These are phyloP conservation scores for Sicyos baderoa DNA, from an alignment of 306 rosid genomes.

Conservation along the genomic window DNA sequence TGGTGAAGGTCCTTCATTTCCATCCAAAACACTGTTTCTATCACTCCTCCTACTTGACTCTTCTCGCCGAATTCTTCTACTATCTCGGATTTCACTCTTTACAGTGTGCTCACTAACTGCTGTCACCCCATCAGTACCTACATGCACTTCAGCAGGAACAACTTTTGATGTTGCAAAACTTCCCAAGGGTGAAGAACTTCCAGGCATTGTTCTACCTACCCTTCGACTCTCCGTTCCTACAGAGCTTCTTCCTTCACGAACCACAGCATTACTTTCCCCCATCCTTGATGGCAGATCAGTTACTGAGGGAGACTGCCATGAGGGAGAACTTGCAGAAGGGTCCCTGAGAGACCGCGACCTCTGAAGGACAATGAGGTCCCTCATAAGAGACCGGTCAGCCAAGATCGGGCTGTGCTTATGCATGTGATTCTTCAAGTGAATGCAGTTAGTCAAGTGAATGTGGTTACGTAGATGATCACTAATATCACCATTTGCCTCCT, in stretches of 20 bases:
- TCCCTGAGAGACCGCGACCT: constrained; percentile 86
- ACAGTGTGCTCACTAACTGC: constrained; percentile 49
- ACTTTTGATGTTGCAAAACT: constrained; percentile 56
- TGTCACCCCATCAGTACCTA: constrained; percentile 33
- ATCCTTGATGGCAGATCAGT: constrained; percentile 59
- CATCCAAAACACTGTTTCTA: constrained; percentile 46
- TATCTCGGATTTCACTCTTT: constrained; percentile 52
- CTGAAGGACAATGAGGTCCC: constrained; percentile 88
- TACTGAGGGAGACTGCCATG: constrained; percentile 83
- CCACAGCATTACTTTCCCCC: constrained; percentile 45
- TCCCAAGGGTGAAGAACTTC: constrained; percentile 58
- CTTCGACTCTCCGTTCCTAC: constrained; percentile 56
- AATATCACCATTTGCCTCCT: constrained; percentile 97
- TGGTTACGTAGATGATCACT: constrained; percentile 94
- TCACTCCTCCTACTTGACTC: constrained; percentile 61
- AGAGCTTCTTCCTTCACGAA: constrained; percentile 72
- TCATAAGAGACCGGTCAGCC: constrained; percentile 79
- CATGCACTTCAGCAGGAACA: constrained; percentile 54
- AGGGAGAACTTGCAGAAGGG: constrained; percentile 96
- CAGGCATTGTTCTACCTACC: constrained; percentile 53
- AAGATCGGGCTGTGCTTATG: constrained; percentile 91
- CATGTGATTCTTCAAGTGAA: constrained; percentile 98
- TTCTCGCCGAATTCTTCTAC: constrained; percentile 62
- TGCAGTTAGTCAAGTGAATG: constrained; percentile 93
- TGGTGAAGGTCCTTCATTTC: constrained; percentile 41